Conservation (phyloP, 2,329 filamentous ascomycete genomes). For the Coniochaeta prunicola region DNA sequence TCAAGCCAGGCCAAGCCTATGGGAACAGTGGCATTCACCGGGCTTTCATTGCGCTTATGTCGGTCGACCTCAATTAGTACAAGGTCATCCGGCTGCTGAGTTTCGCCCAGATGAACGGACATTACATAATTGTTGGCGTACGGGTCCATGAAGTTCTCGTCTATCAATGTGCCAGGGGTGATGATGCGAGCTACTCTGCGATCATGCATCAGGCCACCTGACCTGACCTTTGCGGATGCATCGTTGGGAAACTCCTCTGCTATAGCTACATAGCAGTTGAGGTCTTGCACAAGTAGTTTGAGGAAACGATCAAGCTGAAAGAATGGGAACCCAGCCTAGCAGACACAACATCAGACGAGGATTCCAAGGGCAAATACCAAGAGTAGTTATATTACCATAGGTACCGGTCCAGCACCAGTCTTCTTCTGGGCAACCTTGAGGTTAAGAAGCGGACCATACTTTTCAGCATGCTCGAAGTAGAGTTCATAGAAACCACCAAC, state of each 20-base stretch:
- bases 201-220: conserved; percentile 75
- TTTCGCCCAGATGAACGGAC: conserved; percentile 55
- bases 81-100: not conserved
- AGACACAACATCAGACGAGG: conserved; percentile 16
- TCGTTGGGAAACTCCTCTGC: conserved; percentile 85
- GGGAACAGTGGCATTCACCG: conserved; percentile 22
- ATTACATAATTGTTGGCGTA: conserved; percentile 91
- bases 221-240: conserved; percentile 60
- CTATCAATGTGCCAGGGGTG: conserved; percentile 90
- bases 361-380: conserved; percentile 14
- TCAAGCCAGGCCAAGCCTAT: conserved; percentile 91
- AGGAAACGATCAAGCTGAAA: conserved; percentile 89
- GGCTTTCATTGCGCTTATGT: conserved; percentile 1
- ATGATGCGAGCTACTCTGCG: conserved; percentile 80
- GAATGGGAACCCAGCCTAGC: conserved; percentile 82
- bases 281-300: conserved; percentile 85
- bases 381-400: conserved; percentile 59
- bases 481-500: conserved; percentile 97
- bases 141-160: conserved; percentile 95
- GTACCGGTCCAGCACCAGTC: conserved; percentile 68
- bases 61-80: not conserved
- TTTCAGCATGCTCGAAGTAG: conserved; percentile 92
- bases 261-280: conserved; percentile 86
- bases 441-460: conserved; percentile 78
- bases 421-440: conserved; percentile 79